Evolutionary conservation across 257 asterid species (phyloP).

Genomic region (Anisodus acutangulus): DNA sequence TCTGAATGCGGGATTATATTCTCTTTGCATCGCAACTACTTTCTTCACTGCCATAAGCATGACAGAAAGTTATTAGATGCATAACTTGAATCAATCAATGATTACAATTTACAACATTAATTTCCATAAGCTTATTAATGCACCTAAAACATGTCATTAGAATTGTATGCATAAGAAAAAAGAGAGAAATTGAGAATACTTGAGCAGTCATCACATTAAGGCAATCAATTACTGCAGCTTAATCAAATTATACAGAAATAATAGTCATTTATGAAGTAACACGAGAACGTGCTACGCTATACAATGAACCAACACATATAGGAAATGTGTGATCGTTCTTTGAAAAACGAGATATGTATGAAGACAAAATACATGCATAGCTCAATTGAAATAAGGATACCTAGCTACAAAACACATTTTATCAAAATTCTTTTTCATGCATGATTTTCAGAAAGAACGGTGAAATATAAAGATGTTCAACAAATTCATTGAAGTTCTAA

Average conservation of each 20-base stretch:
- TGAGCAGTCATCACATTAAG: not conserved
- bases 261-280: no score
- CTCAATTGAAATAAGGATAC: no score
- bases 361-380: not conserved
- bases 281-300: no score
- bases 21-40: conserved; percentile 22
- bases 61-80: not conserved
- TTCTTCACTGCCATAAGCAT: conserved; percentile 2
- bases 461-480: no score
- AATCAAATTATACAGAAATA: no score
- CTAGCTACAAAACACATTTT: no score
- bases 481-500: not conserved
- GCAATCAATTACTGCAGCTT: no score
- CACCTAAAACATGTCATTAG: not conserved
- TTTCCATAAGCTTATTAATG: not conserved
- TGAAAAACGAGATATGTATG: no score
- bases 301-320: no score
- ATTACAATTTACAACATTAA: not conserved
- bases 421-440: no score
- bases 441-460: no score
- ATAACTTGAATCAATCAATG: not conserved
- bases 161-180: not conserved
- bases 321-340: no score
- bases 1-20: not conserved
- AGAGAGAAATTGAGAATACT: not conserved